These are phyloP conservation scores for Fragaria ananassa DNA, from an alignment of 306 rosid species.

Conservation along the genomic window DNA sequence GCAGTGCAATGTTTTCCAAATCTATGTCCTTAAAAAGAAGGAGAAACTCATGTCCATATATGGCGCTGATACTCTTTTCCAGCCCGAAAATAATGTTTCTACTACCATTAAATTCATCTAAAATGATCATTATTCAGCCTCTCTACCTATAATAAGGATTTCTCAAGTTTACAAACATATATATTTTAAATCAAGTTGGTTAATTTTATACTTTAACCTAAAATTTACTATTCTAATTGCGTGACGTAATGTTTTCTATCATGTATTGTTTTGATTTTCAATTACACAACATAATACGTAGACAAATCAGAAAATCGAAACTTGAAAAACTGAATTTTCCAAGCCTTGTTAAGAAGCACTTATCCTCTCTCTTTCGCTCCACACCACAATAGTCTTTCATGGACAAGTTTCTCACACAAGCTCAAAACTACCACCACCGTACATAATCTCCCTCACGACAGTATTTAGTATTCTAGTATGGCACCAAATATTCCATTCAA, in stretches of 20 bases:
- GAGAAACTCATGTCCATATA: neutral
- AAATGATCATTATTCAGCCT: neutral
- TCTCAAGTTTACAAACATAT: no score
- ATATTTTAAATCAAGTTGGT: no score
- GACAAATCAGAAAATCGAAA: no score
- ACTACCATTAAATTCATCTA: neutral
- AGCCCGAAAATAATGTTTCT: no score
- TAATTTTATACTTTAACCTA: no score
- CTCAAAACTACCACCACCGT: neutral
- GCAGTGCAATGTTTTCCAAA: neutral
- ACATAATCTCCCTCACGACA: slow-evolving; percentile 17
- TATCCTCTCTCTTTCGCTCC: neutral
- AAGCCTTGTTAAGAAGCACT: neutral
- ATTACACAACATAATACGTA: no score
- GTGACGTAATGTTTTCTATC: no score
- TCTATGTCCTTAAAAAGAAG: neutral
- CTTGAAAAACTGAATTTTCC: no score
- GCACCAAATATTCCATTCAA: slow-evolving; percentile 29
- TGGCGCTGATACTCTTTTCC: neutral
- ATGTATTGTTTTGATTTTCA: no score
- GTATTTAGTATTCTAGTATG: slow-evolving; percentile 19
- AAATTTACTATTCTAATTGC: no score
- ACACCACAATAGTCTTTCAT: neutral
- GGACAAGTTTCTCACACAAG: neutral
- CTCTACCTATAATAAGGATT: no score